Base-by-base conservation (phyloP, 2,329 filamentous ascomycete genomes). In the Ophiostoma ips region DNA sequence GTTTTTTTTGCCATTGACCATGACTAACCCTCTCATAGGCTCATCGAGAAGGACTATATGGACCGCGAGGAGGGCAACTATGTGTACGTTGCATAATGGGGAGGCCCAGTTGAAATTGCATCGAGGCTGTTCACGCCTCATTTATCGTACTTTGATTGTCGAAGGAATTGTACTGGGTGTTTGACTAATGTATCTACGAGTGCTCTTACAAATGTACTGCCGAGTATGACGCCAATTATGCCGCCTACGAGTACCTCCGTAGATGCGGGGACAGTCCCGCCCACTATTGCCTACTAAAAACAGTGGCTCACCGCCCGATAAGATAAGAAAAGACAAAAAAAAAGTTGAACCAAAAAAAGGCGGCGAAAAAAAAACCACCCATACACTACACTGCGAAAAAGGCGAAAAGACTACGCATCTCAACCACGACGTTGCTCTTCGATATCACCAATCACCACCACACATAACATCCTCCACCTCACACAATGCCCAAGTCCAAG, bases 41-140 rank as follows among this genome's bases (percentile, higher is more conserved):
- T 95, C 56, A 90, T 95, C 49, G 88, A 95, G 62, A 94, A 94
- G 68, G 88, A 95, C 57, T 95, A 95, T 59, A 79, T 95, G 59
- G 88, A 95, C 64, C 74, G 87, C 45, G 81, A 84, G 55, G 85
- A 81, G 19, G 79, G 79, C 49, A 66, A 70, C 36, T 89, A 89
- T 63, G 75, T 71, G 11, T 90, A 90, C 61, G 65, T 87, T 50
- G 81, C 84, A 54, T 87, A 28, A 46, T 18, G 19, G n/a, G n/a
- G n/a, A n/a, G n/a, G n/a, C n/a, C n/a, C n/a, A n/a, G n/a, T n/a
- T n/a, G n/a, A n/a, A n/a, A n/a, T n/a, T n/a, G n/a, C n/a, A n/a
- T n/a, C n/a, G n/a, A n/a, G n/a, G n/a, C n/a, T n/a, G n/a, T n/a
- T n/a, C n/a, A n/a, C n/a, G n/a, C n/a, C n/a, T n/a, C n/a, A n/a